Conservation (phyloP, 2,329 filamentous ascomycete genomes). For the Hymenoscyphus infarciens region DNA sequence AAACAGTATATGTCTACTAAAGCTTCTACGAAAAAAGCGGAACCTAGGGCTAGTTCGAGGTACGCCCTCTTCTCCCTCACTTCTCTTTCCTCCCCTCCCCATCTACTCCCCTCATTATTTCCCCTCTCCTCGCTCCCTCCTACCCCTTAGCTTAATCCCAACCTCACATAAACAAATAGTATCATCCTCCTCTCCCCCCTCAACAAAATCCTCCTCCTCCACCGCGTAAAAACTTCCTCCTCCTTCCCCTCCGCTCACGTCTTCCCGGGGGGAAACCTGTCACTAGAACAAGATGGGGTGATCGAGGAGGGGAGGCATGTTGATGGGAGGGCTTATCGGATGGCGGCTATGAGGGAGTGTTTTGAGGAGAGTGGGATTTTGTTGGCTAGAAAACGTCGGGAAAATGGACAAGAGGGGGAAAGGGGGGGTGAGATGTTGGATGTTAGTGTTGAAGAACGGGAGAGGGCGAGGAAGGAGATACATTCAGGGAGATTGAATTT, state of each 20-base stretch:
- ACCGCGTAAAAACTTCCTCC: constrained; percentile 75
- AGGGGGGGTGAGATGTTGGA: constrained; percentile 48
- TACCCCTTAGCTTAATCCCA: background rate
- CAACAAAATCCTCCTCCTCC: constrained; percentile 85
- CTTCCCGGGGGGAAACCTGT: constrained; percentile 87
- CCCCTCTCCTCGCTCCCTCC: constrained; percentile 3
- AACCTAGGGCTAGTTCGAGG: constrained; percentile 64
- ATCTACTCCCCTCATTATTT: too few species aligned
- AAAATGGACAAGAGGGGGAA: constrained; percentile 43
- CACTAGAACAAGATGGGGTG: constrained; percentile 69
- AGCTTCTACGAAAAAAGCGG: constrained; percentile 31
- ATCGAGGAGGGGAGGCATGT: constrained; percentile 54
- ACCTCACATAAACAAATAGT: constrained; percentile 43
- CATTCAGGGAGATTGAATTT: constrained; percentile 67
- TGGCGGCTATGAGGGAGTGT: constrained; percentile 82
- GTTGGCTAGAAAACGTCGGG: constrained; percentile 43
- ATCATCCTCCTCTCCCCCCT: constrained; percentile 79
- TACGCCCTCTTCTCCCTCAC: too few species aligned
- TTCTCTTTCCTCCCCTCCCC: background rate
- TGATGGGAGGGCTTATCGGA: constrained; percentile 71
- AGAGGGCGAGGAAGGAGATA: constrained; percentile 63
- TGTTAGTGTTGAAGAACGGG: constrained; percentile 55
- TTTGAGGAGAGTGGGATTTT: constrained; percentile 95
- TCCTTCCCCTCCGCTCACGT: constrained; percentile 92
- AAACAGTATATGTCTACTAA: constrained; percentile 34